Base-by-base conservation (phyloP, 2,329 filamentous ascomycete genomes). In the Neurospora crassa region DNA sequence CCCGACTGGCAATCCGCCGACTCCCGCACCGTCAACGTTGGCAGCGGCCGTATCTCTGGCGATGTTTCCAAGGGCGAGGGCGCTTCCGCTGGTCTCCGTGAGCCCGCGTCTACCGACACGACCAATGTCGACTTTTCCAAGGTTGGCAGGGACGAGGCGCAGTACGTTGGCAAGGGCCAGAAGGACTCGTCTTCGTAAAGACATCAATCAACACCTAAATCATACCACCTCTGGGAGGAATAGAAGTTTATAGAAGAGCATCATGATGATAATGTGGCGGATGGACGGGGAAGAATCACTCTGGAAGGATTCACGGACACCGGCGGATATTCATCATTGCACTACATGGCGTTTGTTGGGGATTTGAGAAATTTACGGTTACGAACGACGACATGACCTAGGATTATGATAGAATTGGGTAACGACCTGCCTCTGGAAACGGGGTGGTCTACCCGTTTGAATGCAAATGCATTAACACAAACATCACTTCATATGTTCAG, bases 1-100 rank as follows among this genome's bases (percentile, higher is more conserved):
- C 91, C 91, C 5, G 92, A 96, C 84, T 94, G 89, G 86, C 89
- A 94, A 79, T 92, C 90, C 0, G 84, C 87, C 69, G 91, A 95
- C 77, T 85, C 85, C 41, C 83, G 87, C 73, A 92, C 83, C 71
- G 89, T 92, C 78, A 91, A 92, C 78, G 88, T 92, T 68, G 91
- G 91, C 74, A 88, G 89, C 43, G 90, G 91, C 24, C 81, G 85
- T 70, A 76, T 84, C 1, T 77, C 81, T 24, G 86, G 83, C 69
- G 84, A 86, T 73, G 81, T 89, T 67, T 87, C 88, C 4, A 84
- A 83, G 0, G 84, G 82, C 47, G 80, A 80, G 24, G 83, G 80
- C 2, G 81, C 86, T 14, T 81, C 84, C 43, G 80, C 83, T 34
- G 88, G 88, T 8, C 80, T 91, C 69, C 83, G 87, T 24, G 88